A percentile compares a stretch with the other conserved stretches of the same genome.
phyloP scores from a whole-genome alignment of 2,329 filamentous ascomycete species.

The Penicillium italicum region DNA sequence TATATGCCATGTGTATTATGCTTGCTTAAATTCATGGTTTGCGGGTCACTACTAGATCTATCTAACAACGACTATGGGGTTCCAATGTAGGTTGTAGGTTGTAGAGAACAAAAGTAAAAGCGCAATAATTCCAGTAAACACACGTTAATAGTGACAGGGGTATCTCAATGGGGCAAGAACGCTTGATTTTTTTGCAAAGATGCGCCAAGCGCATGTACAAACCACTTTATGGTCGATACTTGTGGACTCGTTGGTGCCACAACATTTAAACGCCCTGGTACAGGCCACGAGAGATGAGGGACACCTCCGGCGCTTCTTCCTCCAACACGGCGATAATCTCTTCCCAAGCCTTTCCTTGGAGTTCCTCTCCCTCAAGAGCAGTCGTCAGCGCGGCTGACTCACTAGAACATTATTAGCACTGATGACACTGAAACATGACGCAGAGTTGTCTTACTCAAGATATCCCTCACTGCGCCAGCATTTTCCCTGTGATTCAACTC shows the following conservation, averaged over 20 bases:
- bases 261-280: slow-evolving; percentile 1
- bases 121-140: background rate
- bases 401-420: slow-evolving; percentile 25
- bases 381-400: slow-evolving; percentile 34
- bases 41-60: background rate
- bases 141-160: background rate
- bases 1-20: background rate
- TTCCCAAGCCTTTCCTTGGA: slow-evolving; percentile 40
- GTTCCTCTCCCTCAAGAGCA: slow-evolving; percentile 33
- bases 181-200: background rate
- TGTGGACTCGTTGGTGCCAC: background rate
- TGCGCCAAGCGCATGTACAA: background rate
- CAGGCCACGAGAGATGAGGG: slow-evolving; percentile 1
- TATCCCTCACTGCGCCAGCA: slow-evolving; percentile 44
- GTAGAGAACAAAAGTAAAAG: background rate
- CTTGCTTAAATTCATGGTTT: background rate
- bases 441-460: slow-evolving; percentile 30
- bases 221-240: background rate
- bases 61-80: background rate
- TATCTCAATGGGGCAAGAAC: slow-evolving; percentile 1
- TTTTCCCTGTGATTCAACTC: slow-evolving; percentile 43
- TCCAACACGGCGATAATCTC: slow-evolving; percentile 39
- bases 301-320: slow-evolving; percentile 22
- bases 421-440: background rate
- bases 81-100: background rate